Percentiles rank a stretch among this genome's conserved stretches.
Evolutionary conservation across 495 filamentous ascomycete genomes (phyloP).

Genomic region (Neurospora tetraspora): DNA sequence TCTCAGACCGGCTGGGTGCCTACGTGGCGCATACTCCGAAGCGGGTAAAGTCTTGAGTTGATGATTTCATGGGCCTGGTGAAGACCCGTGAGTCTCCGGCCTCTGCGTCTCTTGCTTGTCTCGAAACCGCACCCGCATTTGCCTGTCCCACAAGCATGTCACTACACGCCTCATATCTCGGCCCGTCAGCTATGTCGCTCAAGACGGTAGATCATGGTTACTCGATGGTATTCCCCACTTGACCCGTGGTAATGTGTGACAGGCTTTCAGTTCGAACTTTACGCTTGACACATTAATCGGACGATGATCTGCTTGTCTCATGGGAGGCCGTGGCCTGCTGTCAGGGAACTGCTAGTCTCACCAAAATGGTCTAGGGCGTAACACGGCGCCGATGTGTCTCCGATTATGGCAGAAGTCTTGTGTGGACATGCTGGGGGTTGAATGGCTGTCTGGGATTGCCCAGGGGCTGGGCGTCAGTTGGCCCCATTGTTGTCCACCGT

Average conservation of each 20-base stretch:
- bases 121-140: conserved; percentile 14
- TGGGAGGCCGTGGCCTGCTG: conserved; percentile 6
- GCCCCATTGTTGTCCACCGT: neutral
- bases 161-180: conserved; percentile 17
- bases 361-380: neutral
- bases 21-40: conserved; percentile 7
- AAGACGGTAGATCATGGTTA: neutral
- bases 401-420: neutral
- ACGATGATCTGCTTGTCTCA: conserved; percentile 14
- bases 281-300: conserved; percentile 1
- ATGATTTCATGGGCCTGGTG: conserved; percentile 1
- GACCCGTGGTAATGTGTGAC: conserved; percentile 13
- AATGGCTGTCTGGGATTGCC: neutral
- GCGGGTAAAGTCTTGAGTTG: neutral
- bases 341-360: conserved; percentile 13
- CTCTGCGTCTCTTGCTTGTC: conserved; percentile 7
- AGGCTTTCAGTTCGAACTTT: neutral
- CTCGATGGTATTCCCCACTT: conserved; percentile 7
- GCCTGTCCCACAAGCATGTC: conserved; percentile 22
- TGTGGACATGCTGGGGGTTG: neutral
- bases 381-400: neutral
- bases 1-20: neutral
- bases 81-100: neutral
- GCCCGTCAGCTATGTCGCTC: conserved; percentile 9
- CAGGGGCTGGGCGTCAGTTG: neutral